Conservation (phyloP, 2,329 filamentous ascomycete species). For the Paraphaeosphaeria minitans region DNA sequence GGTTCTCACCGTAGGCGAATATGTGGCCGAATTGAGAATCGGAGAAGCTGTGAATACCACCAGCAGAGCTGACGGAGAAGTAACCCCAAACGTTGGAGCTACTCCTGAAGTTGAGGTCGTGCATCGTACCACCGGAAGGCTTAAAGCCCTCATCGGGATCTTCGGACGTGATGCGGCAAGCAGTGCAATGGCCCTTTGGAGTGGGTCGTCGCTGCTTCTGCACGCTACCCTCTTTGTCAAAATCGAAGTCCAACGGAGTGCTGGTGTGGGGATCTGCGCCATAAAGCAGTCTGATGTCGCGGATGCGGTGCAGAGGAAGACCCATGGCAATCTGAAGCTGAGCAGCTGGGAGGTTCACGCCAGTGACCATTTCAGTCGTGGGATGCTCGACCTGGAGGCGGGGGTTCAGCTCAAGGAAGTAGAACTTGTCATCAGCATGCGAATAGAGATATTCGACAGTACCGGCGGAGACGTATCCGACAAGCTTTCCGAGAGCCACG, state of each 20-base stretch:
- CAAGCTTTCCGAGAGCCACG: constrained; percentile 88
- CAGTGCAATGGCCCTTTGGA: constrained; percentile 96
- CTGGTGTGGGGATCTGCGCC: constrained; percentile 88
- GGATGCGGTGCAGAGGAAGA: constrained; percentile 90
- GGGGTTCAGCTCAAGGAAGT: constrained; percentile 98
- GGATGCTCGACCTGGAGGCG: constrained; percentile 99
- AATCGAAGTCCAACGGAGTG: constrained; percentile 94
- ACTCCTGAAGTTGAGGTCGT: constrained; percentile 98
- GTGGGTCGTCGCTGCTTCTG: constrained; percentile 86
- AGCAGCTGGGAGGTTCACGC: constrained; percentile 94
- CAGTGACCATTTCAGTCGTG: constrained; percentile 98
- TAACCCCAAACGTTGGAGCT: constrained; percentile 99
- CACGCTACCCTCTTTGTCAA: constrained; percentile 81
- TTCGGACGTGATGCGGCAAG: constrained; percentile 98
- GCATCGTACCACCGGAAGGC: constrained; percentile 97
- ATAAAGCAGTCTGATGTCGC: constrained; percentile 94
- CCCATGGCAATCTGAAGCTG: constrained; percentile 99
- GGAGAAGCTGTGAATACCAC: constrained; percentile 98
- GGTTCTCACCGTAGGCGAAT: constrained; percentile 98
- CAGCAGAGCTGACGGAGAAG: constrained; percentile 96
- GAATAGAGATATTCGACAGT: constrained; percentile 99
- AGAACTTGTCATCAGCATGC: constrained; percentile 97
- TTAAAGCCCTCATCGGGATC: constrained; percentile 99
- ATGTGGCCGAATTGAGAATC: constrained; percentile 99
- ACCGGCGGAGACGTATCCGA: constrained; percentile 97